Evolutionary conservation across 2,329 filamentous ascomycete species (phyloP).

Genomic region (Sporothrix globosa): DNA sequence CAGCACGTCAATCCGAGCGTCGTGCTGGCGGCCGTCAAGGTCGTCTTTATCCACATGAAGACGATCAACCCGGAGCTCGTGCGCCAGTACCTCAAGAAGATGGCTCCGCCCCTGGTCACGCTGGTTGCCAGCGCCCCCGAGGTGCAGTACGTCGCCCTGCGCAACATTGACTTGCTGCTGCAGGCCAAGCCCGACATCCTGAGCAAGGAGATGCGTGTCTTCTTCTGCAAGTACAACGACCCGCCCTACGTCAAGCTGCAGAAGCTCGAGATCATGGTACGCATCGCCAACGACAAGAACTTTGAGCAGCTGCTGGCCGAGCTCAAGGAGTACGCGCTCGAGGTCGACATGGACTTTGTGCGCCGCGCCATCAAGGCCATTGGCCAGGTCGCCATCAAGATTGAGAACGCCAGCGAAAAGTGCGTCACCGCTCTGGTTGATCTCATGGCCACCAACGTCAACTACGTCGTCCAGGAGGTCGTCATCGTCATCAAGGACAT

Average conservation of each 20-base stretch:
- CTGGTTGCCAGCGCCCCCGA: slow-evolving; percentile 93
- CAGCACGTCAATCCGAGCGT: slow-evolving; percentile 98
- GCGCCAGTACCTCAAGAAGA: slow-evolving; percentile 92
- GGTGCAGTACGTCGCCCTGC: slow-evolving; percentile 94
- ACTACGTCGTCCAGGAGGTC: slow-evolving; percentile 98
- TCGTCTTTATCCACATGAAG: slow-evolving; percentile 96
- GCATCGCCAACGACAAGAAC: slow-evolving; percentile 96
- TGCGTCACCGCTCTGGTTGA: slow-evolving; percentile 94
- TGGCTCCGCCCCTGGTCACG: slow-evolving; percentile 95
- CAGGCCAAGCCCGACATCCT: slow-evolving; percentile 96
- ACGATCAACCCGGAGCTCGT: slow-evolving; percentile 75
- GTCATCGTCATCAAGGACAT: slow-evolving; percentile 99
- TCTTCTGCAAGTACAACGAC: slow-evolving; percentile 99
- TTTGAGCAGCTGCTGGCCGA: slow-evolving; percentile 93
- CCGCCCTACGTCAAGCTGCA: slow-evolving; percentile 96
- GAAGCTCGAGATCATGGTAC: slow-evolving; percentile 98
- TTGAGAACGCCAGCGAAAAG: slow-evolving; percentile 90
- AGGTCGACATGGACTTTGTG: slow-evolving; percentile 99
- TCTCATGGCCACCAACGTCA: slow-evolving; percentile 95
- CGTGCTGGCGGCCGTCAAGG: slow-evolving; percentile 95
- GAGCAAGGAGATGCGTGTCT: slow-evolving; percentile 95
- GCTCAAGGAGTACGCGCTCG: slow-evolving; percentile 93
- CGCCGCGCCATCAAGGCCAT: slow-evolving; percentile 93
- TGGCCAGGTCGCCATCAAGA: slow-evolving; percentile 97
- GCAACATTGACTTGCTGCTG: slow-evolving; percentile 93